These are phyloP conservation scores for Ormosia emarginata DNA, from an alignment of 306 rosid species.

Conservation along the genomic window DNA sequence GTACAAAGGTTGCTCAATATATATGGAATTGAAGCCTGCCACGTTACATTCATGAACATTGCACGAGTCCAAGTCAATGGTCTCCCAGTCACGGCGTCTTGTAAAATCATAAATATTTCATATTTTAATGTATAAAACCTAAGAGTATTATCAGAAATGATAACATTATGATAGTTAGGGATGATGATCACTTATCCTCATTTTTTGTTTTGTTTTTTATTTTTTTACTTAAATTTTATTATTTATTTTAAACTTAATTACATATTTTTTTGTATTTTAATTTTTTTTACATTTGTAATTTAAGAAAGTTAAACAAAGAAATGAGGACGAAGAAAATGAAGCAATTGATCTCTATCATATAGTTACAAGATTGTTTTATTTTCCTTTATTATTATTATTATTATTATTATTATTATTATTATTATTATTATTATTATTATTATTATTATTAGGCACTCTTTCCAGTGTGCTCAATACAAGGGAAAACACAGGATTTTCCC, in stretches of 20 bases:
- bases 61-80: background rate
- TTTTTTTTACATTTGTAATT: no score
- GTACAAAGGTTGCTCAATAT: background rate
- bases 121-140: background rate
- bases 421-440: no score
- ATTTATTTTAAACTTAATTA: no score
- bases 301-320: no score
- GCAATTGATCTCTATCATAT: no score
- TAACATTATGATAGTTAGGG: background rate
- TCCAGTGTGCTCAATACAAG: background rate
- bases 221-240: no score
- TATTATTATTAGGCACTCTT: no score
- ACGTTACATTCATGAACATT: background rate
- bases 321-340: no score
- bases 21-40: background rate
- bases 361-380: background rate
- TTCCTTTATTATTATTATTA: background rate
- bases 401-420: no score
- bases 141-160: background rate
- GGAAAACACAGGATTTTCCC: background rate
- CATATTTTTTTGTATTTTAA: no score
- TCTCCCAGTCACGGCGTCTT: background rate
- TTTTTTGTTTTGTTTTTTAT: no score
- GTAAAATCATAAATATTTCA: background rate
- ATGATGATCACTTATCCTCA: no score